Evolutionary conservation across 148 eudicot genomes (phyloP).

Genomic region (Silene latifolia): DNA sequence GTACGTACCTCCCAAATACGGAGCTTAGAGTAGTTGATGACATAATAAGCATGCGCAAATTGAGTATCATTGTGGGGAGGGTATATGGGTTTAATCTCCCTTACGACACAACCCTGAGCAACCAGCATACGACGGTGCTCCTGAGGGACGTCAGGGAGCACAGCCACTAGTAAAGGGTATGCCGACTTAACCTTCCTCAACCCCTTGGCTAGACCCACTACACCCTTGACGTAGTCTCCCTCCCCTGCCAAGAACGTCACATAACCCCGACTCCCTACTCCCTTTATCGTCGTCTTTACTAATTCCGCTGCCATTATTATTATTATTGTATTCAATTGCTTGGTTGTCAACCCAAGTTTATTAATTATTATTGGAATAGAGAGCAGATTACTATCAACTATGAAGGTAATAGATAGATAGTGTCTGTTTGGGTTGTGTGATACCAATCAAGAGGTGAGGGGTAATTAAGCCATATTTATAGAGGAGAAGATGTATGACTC

Average conservation of each 20-base stretch:
- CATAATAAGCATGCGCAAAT: conserved; percentile 40
- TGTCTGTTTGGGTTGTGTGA: not conserved
- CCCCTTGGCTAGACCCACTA: conserved; percentile 52
- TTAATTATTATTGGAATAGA: too few species aligned
- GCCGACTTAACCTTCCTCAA: conserved; percentile 38
- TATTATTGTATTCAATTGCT: too few species aligned
- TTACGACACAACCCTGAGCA: conserved; percentile 45
- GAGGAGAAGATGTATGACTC: too few species aligned
- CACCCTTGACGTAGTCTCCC: conserved; percentile 60
- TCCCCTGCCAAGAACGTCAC: conserved; percentile 59
- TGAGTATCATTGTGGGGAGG: conserved; percentile 44
- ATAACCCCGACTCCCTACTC: conserved; percentile 37
- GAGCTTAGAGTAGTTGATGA: conserved; percentile 49
- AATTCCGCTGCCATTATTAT: conserved; percentile 30
- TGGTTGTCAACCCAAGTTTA: too few species aligned
- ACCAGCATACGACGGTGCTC: conserved; percentile 44
- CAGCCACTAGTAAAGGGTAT: conserved; percentile 53
- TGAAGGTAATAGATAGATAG: too few species aligned
- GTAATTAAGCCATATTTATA: too few species aligned
- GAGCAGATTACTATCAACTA: too few species aligned
- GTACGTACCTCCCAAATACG: conserved; percentile 53
- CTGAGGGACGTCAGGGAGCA: conserved; percentile 53
- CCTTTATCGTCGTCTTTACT: not conserved
- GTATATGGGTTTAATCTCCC: conserved; percentile 47
- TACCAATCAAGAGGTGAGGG: too few species aligned